Evolutionary conservation across 192 early-diverging fungal genomes (phyloP).

Genomic region (Rhizoclosmatium sp.): DNA sequence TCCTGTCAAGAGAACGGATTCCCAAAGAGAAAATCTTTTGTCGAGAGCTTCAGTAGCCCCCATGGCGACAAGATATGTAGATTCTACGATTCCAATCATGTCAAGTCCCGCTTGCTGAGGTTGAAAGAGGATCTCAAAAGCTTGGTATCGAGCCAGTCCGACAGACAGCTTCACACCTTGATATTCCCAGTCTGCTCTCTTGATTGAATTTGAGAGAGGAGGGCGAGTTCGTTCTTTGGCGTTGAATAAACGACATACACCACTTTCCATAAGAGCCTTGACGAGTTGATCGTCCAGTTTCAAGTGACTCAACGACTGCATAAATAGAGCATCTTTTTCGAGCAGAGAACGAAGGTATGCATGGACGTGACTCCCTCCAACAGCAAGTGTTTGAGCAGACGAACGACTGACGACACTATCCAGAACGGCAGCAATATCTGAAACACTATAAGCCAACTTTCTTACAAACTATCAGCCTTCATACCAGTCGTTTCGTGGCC

Average conservation of each 20-base stretch:
- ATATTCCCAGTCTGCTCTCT: conserved; percentile 36
- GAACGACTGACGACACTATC: conserved; percentile 75
- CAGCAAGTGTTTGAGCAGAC: conserved; percentile 65
- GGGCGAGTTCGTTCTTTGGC: conserved; percentile 20
- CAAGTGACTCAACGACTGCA: conserved; percentile 43
- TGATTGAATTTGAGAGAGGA: conserved; percentile 10
- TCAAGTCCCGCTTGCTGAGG: conserved; percentile 60
- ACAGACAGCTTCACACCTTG: conserved; percentile 51
- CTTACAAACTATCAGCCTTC: not conserved
- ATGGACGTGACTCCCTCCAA: conserved; percentile 79
- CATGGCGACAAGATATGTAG: conserved; percentile 70
- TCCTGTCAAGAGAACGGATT: conserved; percentile 84
- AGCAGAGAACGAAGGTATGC: conserved; percentile 52
- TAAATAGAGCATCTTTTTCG: conserved; percentile 9
- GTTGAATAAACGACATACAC: conserved; percentile 36
- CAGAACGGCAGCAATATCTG: conserved; percentile 79
- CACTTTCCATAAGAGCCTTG: conserved; percentile 37
- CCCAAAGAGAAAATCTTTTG: conserved; percentile 83
- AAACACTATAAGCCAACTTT: not conserved
- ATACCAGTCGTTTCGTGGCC: conserved; percentile 83
- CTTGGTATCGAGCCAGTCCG: conserved; percentile 66
- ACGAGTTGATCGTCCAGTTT: conserved; percentile 63
- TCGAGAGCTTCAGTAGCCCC: conserved; percentile 69
- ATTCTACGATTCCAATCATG: conserved; percentile 57
- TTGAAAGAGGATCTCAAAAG: conserved; percentile 76